Conservation (phyloP, 176 grass and related monocot species). For the Paspalum vaginatum region DNA sequence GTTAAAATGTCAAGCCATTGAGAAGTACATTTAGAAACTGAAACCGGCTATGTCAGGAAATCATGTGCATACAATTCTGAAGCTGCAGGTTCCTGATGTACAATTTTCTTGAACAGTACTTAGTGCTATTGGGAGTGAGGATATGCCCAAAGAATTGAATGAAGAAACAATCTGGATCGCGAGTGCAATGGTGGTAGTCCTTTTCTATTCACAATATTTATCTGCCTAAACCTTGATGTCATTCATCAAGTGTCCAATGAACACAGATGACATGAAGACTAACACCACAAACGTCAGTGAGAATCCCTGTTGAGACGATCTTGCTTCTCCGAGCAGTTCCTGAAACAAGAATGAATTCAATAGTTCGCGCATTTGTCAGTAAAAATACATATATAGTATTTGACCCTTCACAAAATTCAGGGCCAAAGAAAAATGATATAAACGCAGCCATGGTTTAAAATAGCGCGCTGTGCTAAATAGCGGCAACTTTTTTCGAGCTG, state of each 20-base stretch:
- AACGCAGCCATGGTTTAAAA: too few species aligned
- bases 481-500: too few species aligned
- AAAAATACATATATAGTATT: background rate
- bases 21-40: background rate
- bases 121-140: background rate
- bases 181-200: background rate
- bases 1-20: background rate
- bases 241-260: conserved; percentile 68
- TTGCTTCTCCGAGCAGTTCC: conserved; percentile 47
- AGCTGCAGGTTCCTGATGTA: background rate
- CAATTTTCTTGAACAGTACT: background rate
- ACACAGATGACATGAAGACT: conserved; percentile 64
- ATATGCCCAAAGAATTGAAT: background rate
- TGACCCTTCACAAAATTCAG: background rate
- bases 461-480: too few species aligned
- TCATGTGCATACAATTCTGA: background rate
- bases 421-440: background rate
- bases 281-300: conserved; percentile 61
- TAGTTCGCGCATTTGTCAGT: background rate
- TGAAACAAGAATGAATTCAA: conserved; percentile 29
- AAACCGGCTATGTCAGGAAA: background rate
- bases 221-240: conserved; percentile 42
- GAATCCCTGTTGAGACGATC: conserved; percentile 52
- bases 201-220: background rate
- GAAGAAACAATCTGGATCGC: background rate